Evolutionary conservation across 164 flowering plant species (phyloP), one percentile per base, ranked within the genome.

Genomic region (Litsea cubeba): DNA sequence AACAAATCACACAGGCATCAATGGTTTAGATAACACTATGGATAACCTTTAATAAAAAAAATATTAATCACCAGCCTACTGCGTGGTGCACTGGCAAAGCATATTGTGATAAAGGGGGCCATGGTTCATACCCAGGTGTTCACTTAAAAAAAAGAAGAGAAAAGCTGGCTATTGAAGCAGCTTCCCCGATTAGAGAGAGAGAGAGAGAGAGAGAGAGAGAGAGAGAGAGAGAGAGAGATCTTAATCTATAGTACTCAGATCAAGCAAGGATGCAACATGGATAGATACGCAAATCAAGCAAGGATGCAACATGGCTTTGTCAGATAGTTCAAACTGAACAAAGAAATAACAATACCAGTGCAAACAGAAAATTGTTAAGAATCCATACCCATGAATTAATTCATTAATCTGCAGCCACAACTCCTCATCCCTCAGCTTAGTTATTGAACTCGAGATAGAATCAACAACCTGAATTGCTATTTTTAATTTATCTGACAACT

Each of bases 381-480:
- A 65, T 26, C 69, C 90, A 70, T 88, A 96, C 99, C 97, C 98
- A 67, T 84, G 85, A 76, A 96, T 85, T 67, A 94, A 79, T 77
- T 91, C 95, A 79, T 81, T 85, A 40, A 90, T 78, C 76, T 87
- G 94, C 1, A 91, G 99, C 97, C 97, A 94, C 68, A 96, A 84
- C 80, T 96, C 99, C 72, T 96, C 97, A 81, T 96, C 99, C 81
- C 98, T 90, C 68, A 92, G 81, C 78, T 78, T 86, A 75, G 83
- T 96, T 79, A 96, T 91, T 69, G 83, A 90, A 71, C 80, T 81
- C 26, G 99, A 94, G 68, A 89, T 86, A 85, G 86, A 89, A 83
- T 96, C 98, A 75, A 94, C 95, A 63, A 89, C 87, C 80, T 94
- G 97, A 77, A 96, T 92, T 32, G 96, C 89, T 65, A 96, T 89